phyloP scores from a whole-genome alignment of 352 stramenopile genomes.

The Phytophthora sp. region DNA sequence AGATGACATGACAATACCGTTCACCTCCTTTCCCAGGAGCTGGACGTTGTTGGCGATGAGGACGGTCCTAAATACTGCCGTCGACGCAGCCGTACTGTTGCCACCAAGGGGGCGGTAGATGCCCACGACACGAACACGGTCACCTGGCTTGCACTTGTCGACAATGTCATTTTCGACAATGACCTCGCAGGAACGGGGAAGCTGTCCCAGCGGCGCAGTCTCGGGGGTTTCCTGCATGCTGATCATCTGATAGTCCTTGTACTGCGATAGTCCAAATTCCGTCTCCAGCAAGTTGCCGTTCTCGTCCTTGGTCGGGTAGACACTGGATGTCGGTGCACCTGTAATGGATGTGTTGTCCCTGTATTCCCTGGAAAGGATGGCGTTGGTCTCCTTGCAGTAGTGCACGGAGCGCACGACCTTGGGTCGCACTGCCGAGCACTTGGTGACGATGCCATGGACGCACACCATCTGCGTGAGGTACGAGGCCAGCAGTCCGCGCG shows the following conservation, averaged over 20 bases:
- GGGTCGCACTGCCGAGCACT: constrained; percentile 96
- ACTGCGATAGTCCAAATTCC: constrained; percentile 98
- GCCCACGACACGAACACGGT: constrained; percentile 95
- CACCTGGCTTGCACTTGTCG: constrained; percentile 98
- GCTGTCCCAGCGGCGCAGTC: constrained; percentile 95
- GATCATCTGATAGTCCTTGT: constrained; percentile 98
- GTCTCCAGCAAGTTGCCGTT: constrained; percentile 97
- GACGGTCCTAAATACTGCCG: constrained; percentile 96
- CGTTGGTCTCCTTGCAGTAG: constrained; percentile 97
- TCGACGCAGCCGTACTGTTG: constrained; percentile 76
- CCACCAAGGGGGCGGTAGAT: constrained; percentile 94
- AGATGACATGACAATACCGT: constrained; percentile 91
- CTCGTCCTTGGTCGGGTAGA: constrained; percentile 97
- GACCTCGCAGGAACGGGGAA: constrained; percentile 97
- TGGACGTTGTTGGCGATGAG: constrained; percentile 97
- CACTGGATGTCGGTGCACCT: constrained; percentile 83
- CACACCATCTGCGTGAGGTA: constrained; percentile 96
- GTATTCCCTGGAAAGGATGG: constrained; percentile 94
- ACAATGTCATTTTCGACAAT: constrained; percentile 99
- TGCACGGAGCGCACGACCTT: constrained; percentile 98
- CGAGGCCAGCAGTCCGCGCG: constrained; percentile 91
- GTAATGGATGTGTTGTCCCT: constrained; percentile 96
- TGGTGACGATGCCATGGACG: constrained; percentile 99
- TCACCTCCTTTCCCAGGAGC: constrained; percentile 94
- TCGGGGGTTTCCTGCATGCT: constrained; percentile 92